Percentiles rank a stretch among this genome's conserved stretches.
Evolutionary conservation across 352 stramenopile species (phyloP).

Genomic region (Pythium biforme): DNA sequence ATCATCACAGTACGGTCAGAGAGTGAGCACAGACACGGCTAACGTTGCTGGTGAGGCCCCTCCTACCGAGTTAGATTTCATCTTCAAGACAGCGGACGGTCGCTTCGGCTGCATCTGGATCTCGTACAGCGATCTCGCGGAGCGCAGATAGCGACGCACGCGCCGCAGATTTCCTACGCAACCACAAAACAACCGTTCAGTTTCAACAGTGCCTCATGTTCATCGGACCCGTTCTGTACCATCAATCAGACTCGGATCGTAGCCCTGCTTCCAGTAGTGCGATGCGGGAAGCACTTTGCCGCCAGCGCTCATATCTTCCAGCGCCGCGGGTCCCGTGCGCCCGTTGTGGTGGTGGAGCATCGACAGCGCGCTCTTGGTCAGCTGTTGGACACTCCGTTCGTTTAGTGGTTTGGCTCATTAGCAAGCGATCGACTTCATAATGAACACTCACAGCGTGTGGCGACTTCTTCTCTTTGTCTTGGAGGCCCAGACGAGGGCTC

Average conservation of each 20-base stretch:
- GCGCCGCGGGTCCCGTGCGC: not conserved
- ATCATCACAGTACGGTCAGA: not conserved
- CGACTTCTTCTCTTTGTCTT: slow-evolving; percentile 8
- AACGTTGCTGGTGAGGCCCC: too few relatives aligned
- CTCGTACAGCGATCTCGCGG: slow-evolving; percentile 64
- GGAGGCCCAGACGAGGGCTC: slow-evolving; percentile 16
- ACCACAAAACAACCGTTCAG: not conserved
- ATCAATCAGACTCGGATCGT: slow-evolving; percentile 23
- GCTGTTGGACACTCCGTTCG: not conserved
- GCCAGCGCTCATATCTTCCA: slow-evolving; percentile 21
- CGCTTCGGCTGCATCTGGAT: slow-evolving; percentile 76
- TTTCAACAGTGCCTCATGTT: too few relatives aligned
- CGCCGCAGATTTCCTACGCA: slow-evolving; percentile 58
- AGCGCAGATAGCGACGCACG: slow-evolving; percentile 55
- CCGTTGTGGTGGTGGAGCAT: slow-evolving; percentile 6
- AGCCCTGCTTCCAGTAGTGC: slow-evolving; percentile 27
- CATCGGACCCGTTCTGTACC: too few relatives aligned
- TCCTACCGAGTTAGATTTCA: slow-evolving; percentile 61
- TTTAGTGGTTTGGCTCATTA: too few relatives aligned
- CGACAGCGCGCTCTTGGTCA: slow-evolving; percentile 3
- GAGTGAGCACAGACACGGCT: not conserved
- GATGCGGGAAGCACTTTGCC: slow-evolving; percentile 10
- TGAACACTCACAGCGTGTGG: slow-evolving; percentile 4
- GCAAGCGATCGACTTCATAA: too few relatives aligned
- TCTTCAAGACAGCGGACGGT: slow-evolving; percentile 68